These are phyloP conservation scores for Aspergillus arachidicola DNA, from an alignment of 2,329 filamentous ascomycete genomes.

Conservation along the genomic window DNA sequence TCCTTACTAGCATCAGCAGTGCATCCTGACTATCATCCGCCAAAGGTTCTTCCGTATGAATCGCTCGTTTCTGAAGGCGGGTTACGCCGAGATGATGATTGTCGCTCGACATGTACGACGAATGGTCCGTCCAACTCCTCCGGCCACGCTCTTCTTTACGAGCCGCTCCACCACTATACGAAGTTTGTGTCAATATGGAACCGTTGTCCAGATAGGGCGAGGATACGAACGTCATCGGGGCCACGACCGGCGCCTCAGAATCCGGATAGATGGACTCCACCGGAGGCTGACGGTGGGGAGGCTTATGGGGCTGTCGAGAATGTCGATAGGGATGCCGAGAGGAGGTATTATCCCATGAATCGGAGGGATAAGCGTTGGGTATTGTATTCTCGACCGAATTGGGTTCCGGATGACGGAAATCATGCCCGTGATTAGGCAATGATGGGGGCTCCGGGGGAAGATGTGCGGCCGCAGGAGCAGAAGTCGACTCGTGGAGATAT, in stretches of 20 bases:
- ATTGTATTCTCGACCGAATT: conserved; percentile 23
- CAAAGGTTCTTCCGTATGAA: conserved; percentile 30
- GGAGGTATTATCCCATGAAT: conserved; percentile 26
- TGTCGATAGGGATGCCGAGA: conserved; percentile 18
- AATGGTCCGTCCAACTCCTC: conserved; percentile 37
- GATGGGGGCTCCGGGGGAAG: conserved; percentile 12
- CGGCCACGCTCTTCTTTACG: conserved; percentile 34
- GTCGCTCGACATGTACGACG: conserved; percentile 38
- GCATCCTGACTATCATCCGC: conserved; percentile 41
- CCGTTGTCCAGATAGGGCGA: conserved; percentile 26
- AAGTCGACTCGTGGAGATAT: conserved; percentile 22
- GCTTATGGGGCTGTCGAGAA: conserved; percentile 12
- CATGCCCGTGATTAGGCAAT: conserved; percentile 9
- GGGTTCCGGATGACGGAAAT: conserved; percentile 22
- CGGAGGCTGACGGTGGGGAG: conserved; percentile 8
- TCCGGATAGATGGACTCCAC: conserved; percentile 25
- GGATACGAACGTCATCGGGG: conserved; percentile 27
- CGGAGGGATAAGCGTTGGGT: conserved; percentile 24
- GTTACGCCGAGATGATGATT: conserved; percentile 26
- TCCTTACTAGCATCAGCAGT: conserved; percentile 46
- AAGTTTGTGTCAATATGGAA: conserved; percentile 26
- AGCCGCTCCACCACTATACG: conserved; percentile 28
- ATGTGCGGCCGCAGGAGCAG: conserved; percentile 23
- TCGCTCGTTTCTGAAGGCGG: conserved; percentile 31
- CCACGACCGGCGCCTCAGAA: conserved; percentile 17